phyloP scores from a whole-genome alignment of 495 filamentous ascomycete genomes.

The Rhizodiscina lignyota region DNA sequence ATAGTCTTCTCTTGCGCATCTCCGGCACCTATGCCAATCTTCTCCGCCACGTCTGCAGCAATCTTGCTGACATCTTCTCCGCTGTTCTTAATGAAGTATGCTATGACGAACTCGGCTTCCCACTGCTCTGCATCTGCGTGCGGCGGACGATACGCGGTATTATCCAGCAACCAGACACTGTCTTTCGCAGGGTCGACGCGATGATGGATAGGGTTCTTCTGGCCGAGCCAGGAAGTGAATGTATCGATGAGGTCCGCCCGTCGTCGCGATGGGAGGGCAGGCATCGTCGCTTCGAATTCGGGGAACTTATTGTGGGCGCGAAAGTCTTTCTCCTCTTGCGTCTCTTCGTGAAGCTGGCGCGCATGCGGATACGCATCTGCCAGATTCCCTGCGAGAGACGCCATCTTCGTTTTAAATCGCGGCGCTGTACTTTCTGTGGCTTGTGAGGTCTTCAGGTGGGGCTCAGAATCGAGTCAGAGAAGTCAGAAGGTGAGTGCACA shows the following conservation, averaged over 20 bases:
- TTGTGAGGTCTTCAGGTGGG: no score
- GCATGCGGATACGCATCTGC: no score
- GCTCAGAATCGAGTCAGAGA: no score
- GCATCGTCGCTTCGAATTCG: constrained; percentile 13
- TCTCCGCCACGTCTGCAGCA: constrained; percentile 54
- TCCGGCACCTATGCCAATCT: constrained; percentile 45
- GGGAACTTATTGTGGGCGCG: no score
- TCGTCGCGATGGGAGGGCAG: no score
- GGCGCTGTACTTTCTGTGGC: no score
- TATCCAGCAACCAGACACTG: constrained; percentile 80
- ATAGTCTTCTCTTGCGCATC: constrained; percentile 51
- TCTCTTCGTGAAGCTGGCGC: no score
- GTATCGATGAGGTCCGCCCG: constrained; percentile 15
- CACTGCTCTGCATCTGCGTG: constrained; percentile 32
- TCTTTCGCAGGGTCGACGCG: constrained; percentile 33
- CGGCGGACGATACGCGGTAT: constrained; percentile 77
- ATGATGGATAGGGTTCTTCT: constrained; percentile 22
- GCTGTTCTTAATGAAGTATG: constrained; percentile 56
- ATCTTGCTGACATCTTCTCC: constrained; percentile 46
- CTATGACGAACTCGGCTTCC: constrained; percentile 67
- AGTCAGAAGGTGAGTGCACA: no score
- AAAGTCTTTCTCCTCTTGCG: no score
- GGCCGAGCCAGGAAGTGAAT: constrained; percentile 28
- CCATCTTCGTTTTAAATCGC: no score
- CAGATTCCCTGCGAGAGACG: no score